Evolutionary conservation across 208 protist species (phyloP), one percentile per base, ranked within the genome.

Genomic region (Leishmania martiniquensis): DNA sequence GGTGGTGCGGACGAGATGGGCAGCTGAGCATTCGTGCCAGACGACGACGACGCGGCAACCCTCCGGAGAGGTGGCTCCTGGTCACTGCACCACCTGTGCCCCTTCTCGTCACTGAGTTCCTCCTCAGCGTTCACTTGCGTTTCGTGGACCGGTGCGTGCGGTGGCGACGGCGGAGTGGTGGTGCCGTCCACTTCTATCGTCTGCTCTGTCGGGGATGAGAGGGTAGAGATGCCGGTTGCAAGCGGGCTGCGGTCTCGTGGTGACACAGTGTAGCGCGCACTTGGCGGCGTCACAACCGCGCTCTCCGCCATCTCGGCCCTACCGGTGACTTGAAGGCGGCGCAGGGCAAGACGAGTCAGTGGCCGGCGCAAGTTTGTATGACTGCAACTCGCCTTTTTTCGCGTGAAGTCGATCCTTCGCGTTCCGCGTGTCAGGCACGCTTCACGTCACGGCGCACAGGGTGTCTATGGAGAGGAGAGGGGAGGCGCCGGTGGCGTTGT

Each of bases 151-250:
- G 34, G 76, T 47, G 7, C 17, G 45, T 42, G 51, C 42, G n/a
- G 54, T 47, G 59, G 42, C 54, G 72, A 15, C 71, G 70, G 39
- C n/a, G 69, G n/a, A 25, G 77, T 57, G 39, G 22, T 22, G 32
- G 77, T 42, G 22, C n/a, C 63, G 25, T 67, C 78, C 25, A 74
- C 15, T 25, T 66, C 78, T 22, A 57, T 73, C 10, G 72, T 32
- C 12, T 59, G 52, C 29, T 66, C 78, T 13, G 72, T 77, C 1
- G 78, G 72, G 51, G 78, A 75, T 9, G 78, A 82, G 49, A 77
- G 65, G 10, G 78, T 75, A 6, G 72, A 82, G 20, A 82, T 29
- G 44, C 65, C 78, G 32, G 78, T 74, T 13, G 57, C 63, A 45
- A 73, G 42, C 47, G 72, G 65, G 52, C 78, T 82, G 44, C 44